phyloP scores from a whole-genome alignment of 1,139 yeast species.

The Geotrichum phurueaensis region DNA sequence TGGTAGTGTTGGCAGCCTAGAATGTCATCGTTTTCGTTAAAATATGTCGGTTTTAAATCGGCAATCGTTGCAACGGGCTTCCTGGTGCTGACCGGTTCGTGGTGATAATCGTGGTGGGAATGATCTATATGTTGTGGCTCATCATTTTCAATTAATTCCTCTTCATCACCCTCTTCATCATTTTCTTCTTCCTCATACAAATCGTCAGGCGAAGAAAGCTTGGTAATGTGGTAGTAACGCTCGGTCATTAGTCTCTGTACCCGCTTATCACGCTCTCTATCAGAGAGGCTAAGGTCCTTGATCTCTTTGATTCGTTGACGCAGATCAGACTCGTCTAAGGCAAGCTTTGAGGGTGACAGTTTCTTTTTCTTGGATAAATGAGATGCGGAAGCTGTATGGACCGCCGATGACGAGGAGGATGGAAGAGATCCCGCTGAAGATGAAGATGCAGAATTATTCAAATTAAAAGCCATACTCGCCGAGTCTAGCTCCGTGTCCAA shows the following conservation, averaged over 20 bases:
- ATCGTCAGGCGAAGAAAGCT: slow-evolving; percentile 15
- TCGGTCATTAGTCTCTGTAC: slow-evolving; percentile 79
- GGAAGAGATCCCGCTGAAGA: slow-evolving; percentile 9
- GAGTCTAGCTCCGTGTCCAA: slow-evolving; percentile 5
- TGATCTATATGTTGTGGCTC: slow-evolving; percentile 21
- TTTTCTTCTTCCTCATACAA: slow-evolving; percentile 21
- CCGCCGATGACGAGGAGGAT: background rate
- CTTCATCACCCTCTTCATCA: slow-evolving; percentile 26
- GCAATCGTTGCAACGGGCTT: slow-evolving; percentile 39
- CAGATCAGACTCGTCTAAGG: slow-evolving; percentile 27
- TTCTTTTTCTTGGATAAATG: background rate
- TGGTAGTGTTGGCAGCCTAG: slow-evolving; percentile 82
- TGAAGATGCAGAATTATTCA: slow-evolving; percentile 18
- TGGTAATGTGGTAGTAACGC: slow-evolving; percentile 47
- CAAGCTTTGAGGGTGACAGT: background rate
- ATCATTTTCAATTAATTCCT: slow-evolving; percentile 22
- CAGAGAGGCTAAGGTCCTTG: slow-evolving; percentile 44
- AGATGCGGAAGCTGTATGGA: background rate
- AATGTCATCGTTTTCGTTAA: slow-evolving; percentile 41
- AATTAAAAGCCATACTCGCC: slow-evolving; percentile 11
- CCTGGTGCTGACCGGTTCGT: background rate
- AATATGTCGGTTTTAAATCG: slow-evolving; percentile 49
- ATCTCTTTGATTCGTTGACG: slow-evolving; percentile 55
- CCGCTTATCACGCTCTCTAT: slow-evolving; percentile 52
- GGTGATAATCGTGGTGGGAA: slow-evolving; percentile 11